Evolutionary conservation across 805 yeast genomes (phyloP), one percentile per base, ranked within the genome.

Genomic region (Metschnikowia amazonensis): DNA sequence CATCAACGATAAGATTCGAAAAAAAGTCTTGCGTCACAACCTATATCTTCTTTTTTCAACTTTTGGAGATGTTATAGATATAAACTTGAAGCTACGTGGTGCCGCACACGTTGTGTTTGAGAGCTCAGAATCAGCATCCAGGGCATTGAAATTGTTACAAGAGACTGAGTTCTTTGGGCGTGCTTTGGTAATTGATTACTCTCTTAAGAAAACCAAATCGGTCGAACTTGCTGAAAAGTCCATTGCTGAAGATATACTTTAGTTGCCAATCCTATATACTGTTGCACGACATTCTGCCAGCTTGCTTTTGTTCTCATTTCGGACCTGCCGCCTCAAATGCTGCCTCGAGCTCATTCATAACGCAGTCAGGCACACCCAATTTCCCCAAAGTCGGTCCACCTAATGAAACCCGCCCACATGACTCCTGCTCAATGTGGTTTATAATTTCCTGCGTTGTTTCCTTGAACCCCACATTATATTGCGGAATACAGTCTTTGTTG

Each of bases 311-410:
- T 10, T n/a, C 18, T 23, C 13, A 14, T 10, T 17, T 35, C 28
- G 29, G 24, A 13, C 28, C 37, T 41, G 43, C 34, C 6, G 28
- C 34, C 31, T 21, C 35, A 34, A 55, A 46, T 13, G 90, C 94
- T 46, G 73, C 78, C 40, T 73, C 75, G 44, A 85, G 72, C 3
- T 84, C 77, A 57, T 82, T 80, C 27, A 78, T 63, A 1, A 88
- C 83, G 51, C 90, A 84, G 64, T 90, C 97, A 1, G 96, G 96
- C 2, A 90, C 90, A 1, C 97, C 97, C 7, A 88, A 81, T 1
- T 76, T 79, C 7, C 89, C 86, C 51, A 62, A 66, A 52, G 86
- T 80, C 81, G 86, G 88, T 0, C 97, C 97, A 16, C 94, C 89
- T 2, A 86, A 57, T 80, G 75, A 11, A 83, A 57, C 33, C 66